A percentile compares a stretch with the other conserved stretches of the same genome.
Evolutionary conservation across 805 yeast genomes (phyloP).

Genomic region (Lipomyces anomalus): DNA sequence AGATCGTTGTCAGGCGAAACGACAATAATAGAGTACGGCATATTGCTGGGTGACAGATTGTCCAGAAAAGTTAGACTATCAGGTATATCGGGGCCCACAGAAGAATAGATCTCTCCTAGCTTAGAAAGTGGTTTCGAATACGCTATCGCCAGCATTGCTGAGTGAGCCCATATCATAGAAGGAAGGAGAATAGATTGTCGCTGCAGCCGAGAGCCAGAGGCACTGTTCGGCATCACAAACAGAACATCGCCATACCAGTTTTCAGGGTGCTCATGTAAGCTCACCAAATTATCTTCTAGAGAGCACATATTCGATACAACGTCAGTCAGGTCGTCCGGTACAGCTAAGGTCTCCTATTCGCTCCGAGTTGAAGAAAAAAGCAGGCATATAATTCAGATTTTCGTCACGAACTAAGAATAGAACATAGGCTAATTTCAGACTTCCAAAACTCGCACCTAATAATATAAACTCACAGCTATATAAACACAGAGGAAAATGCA

Average conservation of each 20-base stretch:
- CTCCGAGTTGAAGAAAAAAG: too few species aligned
- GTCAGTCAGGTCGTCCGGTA: conserved; percentile 25
- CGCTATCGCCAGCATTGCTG: conserved; percentile 15
- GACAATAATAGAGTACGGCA: conserved; percentile 16
- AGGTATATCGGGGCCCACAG: conserved; percentile 1
- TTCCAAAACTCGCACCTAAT: not conserved
- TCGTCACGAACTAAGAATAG: too few species aligned
- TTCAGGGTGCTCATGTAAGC: conserved; percentile 17
- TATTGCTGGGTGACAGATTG: conserved; percentile 6
- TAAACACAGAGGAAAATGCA: too few species aligned
- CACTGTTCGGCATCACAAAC: conserved; percentile 15
- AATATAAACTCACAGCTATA: too few species aligned
- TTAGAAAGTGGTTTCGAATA: conserved; percentile 10
- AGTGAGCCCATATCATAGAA: conserved; percentile 20
- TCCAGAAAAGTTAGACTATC: not conserved
- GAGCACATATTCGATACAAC: not conserved
- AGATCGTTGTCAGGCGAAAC: conserved; percentile 21
- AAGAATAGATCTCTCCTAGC: conserved; percentile 9
- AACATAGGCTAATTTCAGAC: too few species aligned
- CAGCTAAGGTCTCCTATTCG: too few species aligned
- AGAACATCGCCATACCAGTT: conserved; percentile 20
- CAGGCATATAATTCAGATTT: too few species aligned
- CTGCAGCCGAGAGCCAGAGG: not conserved
- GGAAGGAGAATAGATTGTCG: conserved; percentile 14
- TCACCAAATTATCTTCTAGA: conserved; percentile 15